Base-by-base conservation (phyloP, 2,329 filamentous ascomycete species). In the Seiridium unicorne region DNA sequence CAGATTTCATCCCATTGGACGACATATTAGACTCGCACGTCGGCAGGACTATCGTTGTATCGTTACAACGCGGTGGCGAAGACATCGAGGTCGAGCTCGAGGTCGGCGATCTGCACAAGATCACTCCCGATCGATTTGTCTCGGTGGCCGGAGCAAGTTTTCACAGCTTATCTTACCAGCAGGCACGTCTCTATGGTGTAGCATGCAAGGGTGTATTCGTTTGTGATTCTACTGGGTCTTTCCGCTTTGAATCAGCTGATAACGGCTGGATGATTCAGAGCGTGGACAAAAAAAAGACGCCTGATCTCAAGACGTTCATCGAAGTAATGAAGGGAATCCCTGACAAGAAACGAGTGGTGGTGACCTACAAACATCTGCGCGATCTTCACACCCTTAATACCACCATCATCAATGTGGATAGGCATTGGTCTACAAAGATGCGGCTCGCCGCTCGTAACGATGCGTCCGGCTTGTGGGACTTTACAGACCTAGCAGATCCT, bases 351-450 rank as follows among this genome's bases (percentile, higher is more conserved):
- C 86, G 95, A 58, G 90, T 99, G 9, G 94, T 98, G 36, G 90
- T 98, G 60, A 95, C 92, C 6, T 99, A 97, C 79, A 95, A 96
- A 76, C 94, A 99, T 73, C 88, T 99, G 44, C 85, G 94, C 60
- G 96, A 99, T 73, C 81, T 99, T 60, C 95, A 99, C 75, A 97
- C 94, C 0, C 84, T 96, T 58, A 93, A 96, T 74, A 99, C 95
- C 1, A 91, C 89, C 61, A 94, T 99, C 72, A 85, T 97, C 64
- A 90, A 95, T 65, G 86, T 99, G 59, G 95, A 99, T 74, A 88
- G 95, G 48, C 95, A 99, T 76, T 99, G 95, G 95, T 90, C 92
- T 55, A 89, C 89, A 60, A 96, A 96, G 79, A 98, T 99, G 91
- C 89, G 93, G 70, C 79, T 97, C 69, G 93, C 94, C 3, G 86